Conservation (phyloP, 495 filamentous ascomycete species). For the Neurospora africana region DNA sequence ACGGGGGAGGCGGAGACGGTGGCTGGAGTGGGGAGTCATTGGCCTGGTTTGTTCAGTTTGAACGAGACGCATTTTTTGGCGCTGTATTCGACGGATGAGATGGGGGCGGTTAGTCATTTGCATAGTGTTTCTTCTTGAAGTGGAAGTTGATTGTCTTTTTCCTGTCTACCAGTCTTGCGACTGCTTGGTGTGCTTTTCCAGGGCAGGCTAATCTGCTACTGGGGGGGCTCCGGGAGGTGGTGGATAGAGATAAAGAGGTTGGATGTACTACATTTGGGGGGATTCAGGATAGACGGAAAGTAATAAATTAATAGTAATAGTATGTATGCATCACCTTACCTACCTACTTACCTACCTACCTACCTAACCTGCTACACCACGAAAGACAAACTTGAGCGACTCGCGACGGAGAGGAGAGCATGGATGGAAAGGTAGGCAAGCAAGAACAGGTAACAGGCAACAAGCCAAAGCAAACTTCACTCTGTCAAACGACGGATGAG, state of each 20-base stretch:
- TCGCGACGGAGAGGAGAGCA: too few species aligned
- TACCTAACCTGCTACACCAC: too few species aligned
- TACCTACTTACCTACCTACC: too few species aligned
- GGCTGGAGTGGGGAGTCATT: slow-evolving; percentile 22
- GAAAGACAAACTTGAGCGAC: too few species aligned
- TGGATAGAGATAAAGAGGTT: too few species aligned
- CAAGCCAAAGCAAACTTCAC: too few species aligned
- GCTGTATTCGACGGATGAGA: slow-evolving; percentile 26
- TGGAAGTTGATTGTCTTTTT: not conserved
- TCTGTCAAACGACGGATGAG: too few species aligned
- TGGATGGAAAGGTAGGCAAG: too few species aligned
- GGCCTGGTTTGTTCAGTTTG: slow-evolving; percentile 33
- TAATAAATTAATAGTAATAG: not conserved
- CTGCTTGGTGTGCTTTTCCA: not conserved
- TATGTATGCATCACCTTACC: too few species aligned
- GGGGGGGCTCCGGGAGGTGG: not conserved
- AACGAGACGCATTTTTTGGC: slow-evolving; percentile 25
- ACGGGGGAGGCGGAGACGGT: slow-evolving; percentile 17
- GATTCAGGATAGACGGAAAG: not conserved
- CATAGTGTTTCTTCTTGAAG: not conserved
- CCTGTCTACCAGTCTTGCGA: too few species aligned
- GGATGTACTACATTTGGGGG: not conserved
- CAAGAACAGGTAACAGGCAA: too few species aligned
- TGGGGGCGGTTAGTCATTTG: slow-evolving; percentile 16
- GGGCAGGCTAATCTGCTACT: too few species aligned